Evolutionary conservation across 768 basidiomycete species (phyloP), one percentile per base, ranked within the genome.

Genomic region (Termitomyces bulborhizus): DNA sequence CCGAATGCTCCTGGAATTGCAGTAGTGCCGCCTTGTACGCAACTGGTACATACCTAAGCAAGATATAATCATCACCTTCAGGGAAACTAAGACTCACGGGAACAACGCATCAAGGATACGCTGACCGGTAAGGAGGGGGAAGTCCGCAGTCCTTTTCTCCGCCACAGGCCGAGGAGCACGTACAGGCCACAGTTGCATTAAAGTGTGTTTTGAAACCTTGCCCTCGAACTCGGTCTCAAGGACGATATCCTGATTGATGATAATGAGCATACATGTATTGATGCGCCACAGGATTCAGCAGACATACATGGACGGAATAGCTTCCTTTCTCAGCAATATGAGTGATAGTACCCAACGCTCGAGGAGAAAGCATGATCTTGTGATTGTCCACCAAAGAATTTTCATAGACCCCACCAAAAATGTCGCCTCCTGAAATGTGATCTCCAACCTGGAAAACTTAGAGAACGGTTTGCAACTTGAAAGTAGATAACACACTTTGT

Each of bases 131-230:
- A 94, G 75, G 16, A 99, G 78, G 42, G 97, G 97, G 69, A 84
- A 82, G 69, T 96, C 83, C 54, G 96, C 95, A 3, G 90, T 95
- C 65, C 89, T 82, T 73, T 98, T 98, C 75, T 98, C 92, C n/a
- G 90, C 76, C 27, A 93, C 89, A 11, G 97, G 97, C 53, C 97
- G 84, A 48, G 97, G 94, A 18, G 96, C 97, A 66, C 97, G 92
- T 58, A 99, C 97, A 61, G 97, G 97, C 97, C 97, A 99, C 32
- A 96, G 76, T 66, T 99, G 97, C 91, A 97, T 90, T 84, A 99
- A 86, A 16, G 90, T 86, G 69, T 98, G 96, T 64, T 94, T 81
- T 13, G 93, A 89, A 39, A 78, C 87, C 75, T 94, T 93, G 61
- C 96, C 97, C 59, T 98, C 86, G 65, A 99, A 98, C 67, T 98